Base-by-base conservation (phyloP, 352 stramenopile species). In the Phytopythium montanum region DNA sequence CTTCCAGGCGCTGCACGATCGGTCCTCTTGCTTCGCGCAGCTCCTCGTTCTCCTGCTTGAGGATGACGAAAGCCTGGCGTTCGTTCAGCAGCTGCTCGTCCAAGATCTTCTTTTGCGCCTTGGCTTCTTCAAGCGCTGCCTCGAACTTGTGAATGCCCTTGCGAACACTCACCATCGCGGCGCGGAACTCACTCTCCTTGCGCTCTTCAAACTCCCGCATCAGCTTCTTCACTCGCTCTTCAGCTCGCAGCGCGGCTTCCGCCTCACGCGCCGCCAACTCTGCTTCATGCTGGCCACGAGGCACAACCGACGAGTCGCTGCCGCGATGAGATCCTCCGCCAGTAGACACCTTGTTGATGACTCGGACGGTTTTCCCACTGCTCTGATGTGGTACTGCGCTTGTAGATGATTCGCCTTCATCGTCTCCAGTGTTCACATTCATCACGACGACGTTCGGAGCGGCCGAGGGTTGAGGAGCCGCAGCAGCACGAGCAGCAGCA, bases 71-170 rank as follows among this genome's bases (percentile, higher is more conserved):
- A 8, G 60, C 66, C 48, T 86, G 68, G 0, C 79, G 75, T 34
- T 88, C 79, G 21, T 48, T 75, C 25, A 76, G 48, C 10, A 88
- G 39, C 33, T 88, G 72, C 49, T 79, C 71, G 45, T 90, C 81
- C 38, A 83, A 21, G 1, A 64, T 62, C 54, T 85, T 86, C 46
- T 75, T 81, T 5, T 88, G 71, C 12, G 49, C 68, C 44, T 69
- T 78, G 19, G 80, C 61, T 12, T 80, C 62, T 1, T 90, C 72
- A 0, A 88, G 57, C 5, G 70, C 71, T 0, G 67, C 28, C 39
- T 90, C 82, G 18, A 92, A 64, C 55, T 89, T 92, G 21, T 86
- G 79, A 53, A 90, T 90, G 0, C 79, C 80, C 49, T 82, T 88
- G 13, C 82, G 70, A 34, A 92, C 75, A 42, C 86, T 92, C 4